Evolutionary conservation across 345 rosid genomes (phyloP).

Genomic region (Fremontodendron californicum): DNA sequence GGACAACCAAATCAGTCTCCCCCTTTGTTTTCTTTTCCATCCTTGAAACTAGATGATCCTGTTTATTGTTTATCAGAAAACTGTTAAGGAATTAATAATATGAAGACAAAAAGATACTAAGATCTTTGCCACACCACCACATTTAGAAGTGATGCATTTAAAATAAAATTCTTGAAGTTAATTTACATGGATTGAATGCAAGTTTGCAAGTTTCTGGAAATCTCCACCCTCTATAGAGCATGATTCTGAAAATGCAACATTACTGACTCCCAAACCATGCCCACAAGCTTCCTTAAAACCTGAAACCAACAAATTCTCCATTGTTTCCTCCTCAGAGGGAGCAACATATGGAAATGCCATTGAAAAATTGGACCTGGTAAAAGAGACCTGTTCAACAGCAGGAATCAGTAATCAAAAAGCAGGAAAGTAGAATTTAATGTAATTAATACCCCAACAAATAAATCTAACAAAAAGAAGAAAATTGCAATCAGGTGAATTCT

Average conservation of each 20-base stretch:
- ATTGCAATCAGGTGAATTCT: not conserved
- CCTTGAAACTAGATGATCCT: conserved; percentile 72
- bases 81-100: not conserved
- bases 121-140: not conserved
- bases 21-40: conserved; percentile 53
- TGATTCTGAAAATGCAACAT: conserved; percentile 68
- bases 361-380: conserved; percentile 67
- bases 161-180: not conserved
- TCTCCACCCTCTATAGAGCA: conserved; percentile 61
- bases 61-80: conserved; percentile 22
- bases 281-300: conserved; percentile 68
- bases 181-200: conserved; percentile 62
- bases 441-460: not conserved
- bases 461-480: not conserved
- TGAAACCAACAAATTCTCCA: conserved; percentile 67
- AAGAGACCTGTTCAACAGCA: conserved; percentile 53
- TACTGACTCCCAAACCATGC: conserved; percentile 36
- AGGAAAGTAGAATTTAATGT: conserved; percentile 6
- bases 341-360: conserved; percentile 88
- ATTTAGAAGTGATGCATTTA: not conserved
- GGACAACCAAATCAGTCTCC: conserved; percentile 65
- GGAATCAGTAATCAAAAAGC: not conserved
- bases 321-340: conserved; percentile 63
- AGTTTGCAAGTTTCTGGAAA: conserved; percentile 55
- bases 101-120: not conserved